Conservation (phyloP, 2,329 filamentous ascomycete genomes). For the Scedosporium boydii region DNA sequence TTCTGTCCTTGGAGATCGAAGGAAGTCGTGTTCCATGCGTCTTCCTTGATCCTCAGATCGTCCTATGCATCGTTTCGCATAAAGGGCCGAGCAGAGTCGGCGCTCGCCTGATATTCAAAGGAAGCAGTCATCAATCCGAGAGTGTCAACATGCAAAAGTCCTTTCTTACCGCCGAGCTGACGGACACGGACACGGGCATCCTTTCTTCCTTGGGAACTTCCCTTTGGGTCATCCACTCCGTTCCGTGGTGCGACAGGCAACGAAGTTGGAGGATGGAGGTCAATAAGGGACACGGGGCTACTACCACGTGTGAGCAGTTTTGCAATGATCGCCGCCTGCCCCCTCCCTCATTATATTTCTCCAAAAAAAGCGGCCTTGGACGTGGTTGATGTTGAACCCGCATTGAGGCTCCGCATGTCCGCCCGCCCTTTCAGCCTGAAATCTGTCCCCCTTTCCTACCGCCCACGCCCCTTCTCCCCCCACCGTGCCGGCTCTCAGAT, state of each 20-base stretch:
- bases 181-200: neutral
- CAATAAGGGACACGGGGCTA: neutral
- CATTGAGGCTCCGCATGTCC: constrained; percentile 5
- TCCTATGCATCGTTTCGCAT: neutral
- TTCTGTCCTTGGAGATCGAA: neutral
- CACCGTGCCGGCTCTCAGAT: neutral
- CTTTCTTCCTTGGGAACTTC: no score
- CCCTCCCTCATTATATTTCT: neutral
- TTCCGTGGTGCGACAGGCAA: neutral
- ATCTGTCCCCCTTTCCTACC: neutral
- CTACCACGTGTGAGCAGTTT: neutral
- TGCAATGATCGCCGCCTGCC: neutral
- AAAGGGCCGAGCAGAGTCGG: neutral
- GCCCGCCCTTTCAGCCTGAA: constrained; percentile 3
- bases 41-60: constrained; percentile 5
- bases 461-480: neutral
- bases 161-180: neutral
- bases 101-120: neutral
- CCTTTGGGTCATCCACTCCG: neutral
- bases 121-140: neutral
- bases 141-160: neutral
- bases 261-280: neutral
- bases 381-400: neutral
- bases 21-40: neutral
- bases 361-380: neutral